Evolutionary conservation across 2,329 filamentous ascomycete species (phyloP).

Genomic region (Nannizziopsis barbatae): DNA sequence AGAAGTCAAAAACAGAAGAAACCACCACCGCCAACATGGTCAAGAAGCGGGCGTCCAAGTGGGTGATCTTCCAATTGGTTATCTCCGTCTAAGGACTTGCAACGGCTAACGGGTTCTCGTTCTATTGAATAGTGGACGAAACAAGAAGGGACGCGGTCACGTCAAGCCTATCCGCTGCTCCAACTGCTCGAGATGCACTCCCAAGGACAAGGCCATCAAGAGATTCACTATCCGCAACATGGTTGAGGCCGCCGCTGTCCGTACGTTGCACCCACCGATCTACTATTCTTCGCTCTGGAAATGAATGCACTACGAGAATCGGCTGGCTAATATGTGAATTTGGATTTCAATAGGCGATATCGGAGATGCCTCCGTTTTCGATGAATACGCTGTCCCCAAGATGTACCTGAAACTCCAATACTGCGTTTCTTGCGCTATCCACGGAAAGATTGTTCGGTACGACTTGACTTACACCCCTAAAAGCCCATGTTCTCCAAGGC

Average conservation of each 20-base stretch:
- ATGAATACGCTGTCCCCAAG: conserved; percentile 99
- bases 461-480: conserved; percentile 26
- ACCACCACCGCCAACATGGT: conserved; percentile 50
- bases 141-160: conserved; percentile 99
- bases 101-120: conserved; percentile 8
- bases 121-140: conserved; percentile 61
- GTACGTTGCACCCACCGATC: conserved; percentile 51
- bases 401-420: conserved; percentile 99
- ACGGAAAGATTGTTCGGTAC: conserved; percentile 99
- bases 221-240: conserved; percentile 99
- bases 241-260: conserved; percentile 99
- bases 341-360: conserved; percentile 70
- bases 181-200: conserved; percentile 81
- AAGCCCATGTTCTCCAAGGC: neutral
- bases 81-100: conserved; percentile 10
- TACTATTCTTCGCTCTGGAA: no score
- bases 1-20: conserved; percentile 8
- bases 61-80: conserved; percentile 29
- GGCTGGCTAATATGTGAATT: conserved; percentile 7
- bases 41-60: conserved; percentile 68
- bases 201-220: conserved; percentile 99
- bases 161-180: conserved; percentile 97
- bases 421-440: conserved; percentile 99
- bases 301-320: no score
- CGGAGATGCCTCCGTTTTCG: conserved; percentile 97